Percentiles rank a stretch among this genome's conserved stretches.
Conservation (phyloP, 202 grass and related monocot genomes). For the Carex arenaria region DNA sequence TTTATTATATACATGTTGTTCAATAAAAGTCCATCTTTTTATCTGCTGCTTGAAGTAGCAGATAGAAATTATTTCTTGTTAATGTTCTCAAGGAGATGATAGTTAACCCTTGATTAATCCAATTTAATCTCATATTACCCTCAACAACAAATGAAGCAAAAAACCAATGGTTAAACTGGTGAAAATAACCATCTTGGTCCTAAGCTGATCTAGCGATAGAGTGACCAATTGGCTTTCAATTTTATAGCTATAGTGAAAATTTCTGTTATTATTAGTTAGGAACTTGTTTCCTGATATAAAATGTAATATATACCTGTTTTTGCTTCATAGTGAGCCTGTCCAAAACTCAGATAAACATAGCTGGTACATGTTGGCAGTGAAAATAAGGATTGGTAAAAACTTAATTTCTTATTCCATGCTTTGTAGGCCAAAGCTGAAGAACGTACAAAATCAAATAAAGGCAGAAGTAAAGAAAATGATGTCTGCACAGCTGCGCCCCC, state of each 20-base stretch:
- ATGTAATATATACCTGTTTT: neutral
- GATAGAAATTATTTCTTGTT: neutral
- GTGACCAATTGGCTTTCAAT: neutral
- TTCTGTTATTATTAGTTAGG: neutral
- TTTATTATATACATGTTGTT: neutral
- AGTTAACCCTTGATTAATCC: neutral
- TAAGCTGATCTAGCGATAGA: neutral
- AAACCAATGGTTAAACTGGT: neutral
- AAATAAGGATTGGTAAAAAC: neutral
- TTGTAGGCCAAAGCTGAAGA: constrained; percentile 81
- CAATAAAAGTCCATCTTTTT: neutral
- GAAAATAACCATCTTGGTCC: neutral
- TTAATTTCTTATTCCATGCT: neutral
- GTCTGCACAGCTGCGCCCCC: constrained; percentile 54
- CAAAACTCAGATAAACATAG: neutral
- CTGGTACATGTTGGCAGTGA: neutral
- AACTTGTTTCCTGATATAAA: neutral
- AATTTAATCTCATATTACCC: neutral
- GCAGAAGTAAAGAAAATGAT: constrained; percentile 78
- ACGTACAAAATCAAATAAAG: constrained; percentile 56
- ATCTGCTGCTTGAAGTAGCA: neutral
- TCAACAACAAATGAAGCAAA: neutral
- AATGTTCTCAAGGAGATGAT: neutral
- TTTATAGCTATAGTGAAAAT: neutral
- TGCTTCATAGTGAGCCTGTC: neutral